Evolutionary conservation across 2,329 filamentous ascomycete species (phyloP).

Genomic region (Trichoderma hamatum): DNA sequence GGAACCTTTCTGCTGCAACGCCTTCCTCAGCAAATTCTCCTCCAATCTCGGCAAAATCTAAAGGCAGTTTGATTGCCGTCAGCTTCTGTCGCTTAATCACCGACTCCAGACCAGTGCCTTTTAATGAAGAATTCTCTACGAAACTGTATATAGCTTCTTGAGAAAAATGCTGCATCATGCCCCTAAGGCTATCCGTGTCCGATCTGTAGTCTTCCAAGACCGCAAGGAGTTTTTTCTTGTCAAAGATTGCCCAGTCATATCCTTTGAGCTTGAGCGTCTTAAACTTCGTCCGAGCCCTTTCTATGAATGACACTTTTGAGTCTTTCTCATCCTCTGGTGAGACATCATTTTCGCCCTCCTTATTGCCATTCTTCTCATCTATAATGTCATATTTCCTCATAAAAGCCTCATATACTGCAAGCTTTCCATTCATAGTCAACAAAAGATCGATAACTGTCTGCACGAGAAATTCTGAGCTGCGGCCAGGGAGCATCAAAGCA

Average conservation of each 20-base stretch:
- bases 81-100: not conserved
- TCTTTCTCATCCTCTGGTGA: not conserved
- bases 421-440: not conserved
- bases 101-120: not conserved
- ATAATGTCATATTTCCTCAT: not conserved
- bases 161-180: not conserved
- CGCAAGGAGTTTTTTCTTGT: not conserved
- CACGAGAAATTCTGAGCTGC: not conserved
- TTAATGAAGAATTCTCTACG: not conserved
- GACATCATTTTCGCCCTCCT: not conserved
- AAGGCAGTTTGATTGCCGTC: not conserved
- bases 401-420: not conserved
- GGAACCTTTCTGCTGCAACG: not conserved
- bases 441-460: not conserved
- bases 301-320: not conserved
- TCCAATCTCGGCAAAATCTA: not conserved
- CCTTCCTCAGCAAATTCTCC: not conserved
- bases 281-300: not conserved
- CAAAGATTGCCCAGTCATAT: not conserved
- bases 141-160: not conserved
- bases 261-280: not conserved
- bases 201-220: not conserved
- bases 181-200: not conserved
- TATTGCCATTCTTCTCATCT: not conserved
- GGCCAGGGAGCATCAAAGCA: not conserved